A percentile compares a stretch with the other conserved stretches of the same genome.
Conservation (phyloP, 2,329 filamentous ascomycete species). For the Colletotrichum aenigma region DNA sequence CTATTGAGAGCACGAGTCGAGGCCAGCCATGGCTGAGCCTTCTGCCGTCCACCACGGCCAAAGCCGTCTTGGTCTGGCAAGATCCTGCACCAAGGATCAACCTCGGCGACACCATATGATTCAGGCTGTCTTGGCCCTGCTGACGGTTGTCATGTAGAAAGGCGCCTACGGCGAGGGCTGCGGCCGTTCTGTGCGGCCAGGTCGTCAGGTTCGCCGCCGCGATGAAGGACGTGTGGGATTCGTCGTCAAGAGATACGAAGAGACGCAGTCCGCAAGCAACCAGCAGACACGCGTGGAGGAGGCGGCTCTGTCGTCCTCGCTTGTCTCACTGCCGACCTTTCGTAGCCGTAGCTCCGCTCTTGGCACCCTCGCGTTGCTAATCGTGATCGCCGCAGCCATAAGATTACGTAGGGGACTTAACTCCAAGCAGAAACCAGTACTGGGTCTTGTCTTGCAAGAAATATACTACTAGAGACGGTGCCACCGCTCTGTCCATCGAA, state of each 20-base stretch:
- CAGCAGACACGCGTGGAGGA: neutral
- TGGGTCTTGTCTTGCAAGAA: no score
- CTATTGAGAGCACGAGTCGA: neutral
- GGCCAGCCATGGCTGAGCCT: no score
- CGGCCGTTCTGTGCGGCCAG: neutral
- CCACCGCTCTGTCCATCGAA: no score
- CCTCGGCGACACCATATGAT: neutral
- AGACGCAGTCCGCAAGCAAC: no score
- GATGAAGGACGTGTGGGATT: neutral
- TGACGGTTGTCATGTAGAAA: neutral
- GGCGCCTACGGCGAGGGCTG: neutral
- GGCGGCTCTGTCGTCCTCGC: neutral
- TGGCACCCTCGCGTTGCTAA: neutral
- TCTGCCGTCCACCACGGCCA: no score
- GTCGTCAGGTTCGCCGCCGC: neutral
- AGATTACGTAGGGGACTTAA: neutral
- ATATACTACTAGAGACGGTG: no score
- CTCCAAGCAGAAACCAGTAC: neutral
- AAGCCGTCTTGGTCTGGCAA: neutral
- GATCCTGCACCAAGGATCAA: neutral
- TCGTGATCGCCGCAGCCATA: fast-evolving
- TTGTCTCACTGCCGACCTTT: neutral
- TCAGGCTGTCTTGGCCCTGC: neutral
- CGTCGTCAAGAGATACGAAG: no score
- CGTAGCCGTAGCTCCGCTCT: neutral